A percentile compares a stretch with the other conserved stretches of the same genome.
These are phyloP conservation scores for Angomonas ambiguus DNA, from an alignment of 208 protist species.

Conservation along the genomic window DNA sequence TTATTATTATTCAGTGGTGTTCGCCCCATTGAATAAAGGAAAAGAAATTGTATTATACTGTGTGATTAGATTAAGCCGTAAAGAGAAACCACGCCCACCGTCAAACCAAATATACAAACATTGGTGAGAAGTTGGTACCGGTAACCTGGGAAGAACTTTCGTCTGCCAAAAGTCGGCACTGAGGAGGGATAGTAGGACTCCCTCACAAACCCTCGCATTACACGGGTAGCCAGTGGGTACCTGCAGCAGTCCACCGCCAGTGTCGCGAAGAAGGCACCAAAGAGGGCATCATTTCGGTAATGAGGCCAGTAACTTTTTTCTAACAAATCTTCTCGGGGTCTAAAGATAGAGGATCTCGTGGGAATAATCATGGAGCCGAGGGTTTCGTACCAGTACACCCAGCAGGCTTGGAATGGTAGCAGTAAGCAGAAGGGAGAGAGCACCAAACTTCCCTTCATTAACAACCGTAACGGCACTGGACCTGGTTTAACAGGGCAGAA, in stretches of 20 bases:
- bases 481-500: slow-evolving; percentile 50
- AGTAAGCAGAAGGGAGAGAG: slow-evolving; percentile 36
- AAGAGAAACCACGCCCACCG: not conserved
- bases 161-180: slow-evolving; percentile 39
- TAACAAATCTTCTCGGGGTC: slow-evolving; percentile 48
- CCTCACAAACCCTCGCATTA: slow-evolving; percentile 31
- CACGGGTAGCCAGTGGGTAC: slow-evolving; percentile 37
- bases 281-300: slow-evolving; percentile 53
- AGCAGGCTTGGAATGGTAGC: slow-evolving; percentile 57
- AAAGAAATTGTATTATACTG: too few species aligned
- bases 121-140: slow-evolving; percentile 56
- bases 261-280: slow-evolving; percentile 50
- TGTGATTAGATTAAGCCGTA: not conserved
- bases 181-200: slow-evolving; percentile 37
- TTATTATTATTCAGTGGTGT: not conserved
- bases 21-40: too few species aligned
- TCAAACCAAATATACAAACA: slow-evolving; percentile 33
- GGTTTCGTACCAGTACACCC: slow-evolving; percentile 77
- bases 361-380: slow-evolving; percentile 63
- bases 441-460: slow-evolving; percentile 29
- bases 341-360: slow-evolving; percentile 57
- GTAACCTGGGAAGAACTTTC: slow-evolving; percentile 55
- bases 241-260: slow-evolving; percentile 32
- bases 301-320: slow-evolving; percentile 42
- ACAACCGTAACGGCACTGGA: slow-evolving; percentile 26